Base-by-base conservation (phyloP, 176 grass and related monocot genomes). In the Themeda triandra region DNA sequence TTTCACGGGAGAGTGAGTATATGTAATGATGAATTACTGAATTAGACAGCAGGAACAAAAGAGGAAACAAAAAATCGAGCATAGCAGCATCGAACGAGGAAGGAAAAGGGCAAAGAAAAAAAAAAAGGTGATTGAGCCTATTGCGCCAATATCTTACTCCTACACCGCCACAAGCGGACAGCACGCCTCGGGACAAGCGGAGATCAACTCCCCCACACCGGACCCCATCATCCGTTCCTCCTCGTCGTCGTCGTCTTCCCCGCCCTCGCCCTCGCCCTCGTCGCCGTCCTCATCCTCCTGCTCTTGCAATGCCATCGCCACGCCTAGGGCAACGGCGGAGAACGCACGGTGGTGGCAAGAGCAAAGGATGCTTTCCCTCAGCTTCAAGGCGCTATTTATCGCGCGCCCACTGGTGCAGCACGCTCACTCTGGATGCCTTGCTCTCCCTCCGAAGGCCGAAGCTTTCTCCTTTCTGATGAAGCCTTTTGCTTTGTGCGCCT, bases 121-220 rank as follows among this genome's bases (percentile, higher is more conserved):
- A 10, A 66, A 77, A n/a, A 27, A 6, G 69, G 86, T 91, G 92
- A 93, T 93, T 93, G 92, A 93, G 92, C 92, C 92, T 91, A 86
- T 88, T 84, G 75, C 88, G 88, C 92, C 92, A 93, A 93, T 86
- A 93, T 93, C 92, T 88, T 82, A 89, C 86, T 88, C 78, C 90
- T 82, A 64, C 62, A 29, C 85, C 75, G 56, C 85, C 79, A 48
- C 85, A 63, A 86, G 58, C 78, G 76, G 79, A 77, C 85, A 90
- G 71, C 87, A 58, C 82, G 53, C 83, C 83, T 86, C 74, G 79
- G 56, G 82, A 48, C 69, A 73, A 44, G 85, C 66, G 80, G 79
- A 70, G 46, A 85, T 73, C 33, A 92, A 74, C 76, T 80, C 82
- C 66, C 73, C 65, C 45, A 39, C 41, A 13, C 71, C 78, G 54